Percentiles rank a stretch among this genome's conserved stretches.
phyloP scores from a whole-genome alignment of 225 moss, liverwort and hornwort genomes.

The Rhytidiadelphus loreus region DNA sequence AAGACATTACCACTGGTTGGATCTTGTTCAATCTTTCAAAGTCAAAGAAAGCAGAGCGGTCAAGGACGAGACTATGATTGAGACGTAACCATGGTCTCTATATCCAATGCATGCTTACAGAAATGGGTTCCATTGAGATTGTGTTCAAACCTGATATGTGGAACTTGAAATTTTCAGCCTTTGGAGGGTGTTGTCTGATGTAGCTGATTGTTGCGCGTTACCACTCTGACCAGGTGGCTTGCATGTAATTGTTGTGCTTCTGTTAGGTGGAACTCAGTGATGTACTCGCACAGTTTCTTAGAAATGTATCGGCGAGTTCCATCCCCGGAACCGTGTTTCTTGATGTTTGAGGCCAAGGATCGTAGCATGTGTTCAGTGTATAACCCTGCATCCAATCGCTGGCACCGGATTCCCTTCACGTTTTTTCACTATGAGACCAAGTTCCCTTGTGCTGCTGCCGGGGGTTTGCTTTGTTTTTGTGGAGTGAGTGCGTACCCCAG shows the following conservation, averaged over 20 bases:
- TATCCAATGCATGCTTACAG: background rate
- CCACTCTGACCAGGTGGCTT: background rate
- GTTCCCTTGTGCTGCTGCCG: conserved; percentile 93
- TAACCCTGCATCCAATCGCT: conserved; percentile 75
- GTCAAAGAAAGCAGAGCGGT: background rate
- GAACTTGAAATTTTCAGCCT: background rate
- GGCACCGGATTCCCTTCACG: conserved; percentile 96
- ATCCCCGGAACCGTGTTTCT: conserved; percentile 77
- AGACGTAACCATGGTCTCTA: background rate
- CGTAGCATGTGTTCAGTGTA: conserved; percentile 96
- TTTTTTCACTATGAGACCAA: conserved; percentile 99
- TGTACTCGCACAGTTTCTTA: conserved; percentile 96
- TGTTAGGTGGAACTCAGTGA: conserved; percentile 84
- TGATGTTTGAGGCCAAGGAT: conserved; percentile 98
- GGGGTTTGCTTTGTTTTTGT: conserved; percentile 92
- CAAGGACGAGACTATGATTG: background rate
- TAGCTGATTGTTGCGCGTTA: background rate
- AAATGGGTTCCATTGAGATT: background rate
- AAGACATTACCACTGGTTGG: background rate
- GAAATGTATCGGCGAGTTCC: conserved; percentile 94
- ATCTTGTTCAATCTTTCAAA: background rate
- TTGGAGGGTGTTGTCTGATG: background rate
- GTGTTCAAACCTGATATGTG: background rate
- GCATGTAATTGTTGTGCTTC: background rate
- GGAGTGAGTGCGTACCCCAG: conserved; percentile 97